Percentiles rank a stretch among this genome's conserved stretches.
These are phyloP conservation scores for Podila clonocystis DNA, from an alignment of 192 early-diverging fungal genomes.

Conservation along the genomic window DNA sequence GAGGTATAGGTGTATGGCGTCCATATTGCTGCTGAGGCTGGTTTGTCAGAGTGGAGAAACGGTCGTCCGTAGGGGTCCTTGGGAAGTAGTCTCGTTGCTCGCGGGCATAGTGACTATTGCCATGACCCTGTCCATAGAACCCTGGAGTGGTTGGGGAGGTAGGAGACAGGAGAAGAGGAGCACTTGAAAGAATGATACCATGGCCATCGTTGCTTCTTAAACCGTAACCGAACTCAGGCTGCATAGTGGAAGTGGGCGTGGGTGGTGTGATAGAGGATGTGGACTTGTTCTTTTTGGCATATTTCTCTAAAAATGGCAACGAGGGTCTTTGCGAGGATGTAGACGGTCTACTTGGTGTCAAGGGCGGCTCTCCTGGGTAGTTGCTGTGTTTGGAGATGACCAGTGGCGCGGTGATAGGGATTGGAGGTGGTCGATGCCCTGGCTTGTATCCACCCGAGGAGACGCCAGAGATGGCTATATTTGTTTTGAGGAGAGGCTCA, in stretches of 20 bases:
- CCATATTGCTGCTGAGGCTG: not conserved
- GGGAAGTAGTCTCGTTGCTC: slow-evolving; percentile 47
- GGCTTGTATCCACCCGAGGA: slow-evolving; percentile 47
- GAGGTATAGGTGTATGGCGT: not conserved
- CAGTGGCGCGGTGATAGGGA: slow-evolving; percentile 22
- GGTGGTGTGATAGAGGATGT: slow-evolving; percentile 10
- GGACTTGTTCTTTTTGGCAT: slow-evolving; percentile 49
- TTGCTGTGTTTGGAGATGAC: not conserved
- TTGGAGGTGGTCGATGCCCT: slow-evolving; percentile 45
- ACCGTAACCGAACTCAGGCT: not conserved
- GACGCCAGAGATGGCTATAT: slow-evolving; percentile 2
- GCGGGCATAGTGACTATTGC: slow-evolving; percentile 30
- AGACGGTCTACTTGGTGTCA: slow-evolving; percentile 38
- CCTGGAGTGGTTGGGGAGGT: slow-evolving; percentile 48
- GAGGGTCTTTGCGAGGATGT: slow-evolving; percentile 29
- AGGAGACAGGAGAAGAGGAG: slow-evolving; percentile 42
- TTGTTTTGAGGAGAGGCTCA: not conserved
- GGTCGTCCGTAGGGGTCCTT: not conserved
- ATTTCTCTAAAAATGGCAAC: slow-evolving; percentile 53
- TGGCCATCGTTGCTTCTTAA: not conserved
- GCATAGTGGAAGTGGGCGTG: slow-evolving; percentile 10
- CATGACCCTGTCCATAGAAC: slow-evolving; percentile 27
- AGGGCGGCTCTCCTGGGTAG: not conserved
- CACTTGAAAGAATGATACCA: slow-evolving; percentile 13
- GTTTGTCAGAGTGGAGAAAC: not conserved